These are phyloP conservation scores for Neopestalotiopsis rosae DNA, from an alignment of 2,329 filamentous ascomycete species.

Conservation along the genomic window DNA sequence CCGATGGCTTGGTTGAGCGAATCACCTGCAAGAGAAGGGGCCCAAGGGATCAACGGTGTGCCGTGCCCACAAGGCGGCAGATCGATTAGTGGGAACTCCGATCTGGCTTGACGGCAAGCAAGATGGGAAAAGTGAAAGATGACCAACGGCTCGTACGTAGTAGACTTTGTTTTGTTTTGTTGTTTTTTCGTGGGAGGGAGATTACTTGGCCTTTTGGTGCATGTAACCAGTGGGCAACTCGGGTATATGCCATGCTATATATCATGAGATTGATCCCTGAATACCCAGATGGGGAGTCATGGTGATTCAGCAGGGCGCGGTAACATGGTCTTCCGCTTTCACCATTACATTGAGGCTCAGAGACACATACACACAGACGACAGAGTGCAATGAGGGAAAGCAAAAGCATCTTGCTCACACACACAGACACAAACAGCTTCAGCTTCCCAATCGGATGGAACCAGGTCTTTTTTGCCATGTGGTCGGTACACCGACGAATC, in stretches of 20 bases:
- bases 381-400: too few species aligned
- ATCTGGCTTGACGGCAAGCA: background rate
- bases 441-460: background rate
- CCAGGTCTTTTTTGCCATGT: background rate
- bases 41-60: background rate
- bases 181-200: too few species aligned
- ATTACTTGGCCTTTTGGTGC: too few species aligned
- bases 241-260: too few species aligned
- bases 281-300: background rate
- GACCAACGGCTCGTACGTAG: background rate
- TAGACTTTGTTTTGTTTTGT: too few species aligned
- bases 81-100: background rate
- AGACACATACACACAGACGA: background rate
- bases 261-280: too few species aligned
- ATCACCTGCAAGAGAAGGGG: background rate
- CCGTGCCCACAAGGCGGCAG: background rate
- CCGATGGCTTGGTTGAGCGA: background rate
- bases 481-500: background rate
- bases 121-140: slow-evolving; percentile 3
- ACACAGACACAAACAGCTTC: background rate
- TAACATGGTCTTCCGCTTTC: background rate
- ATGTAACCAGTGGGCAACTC: too few species aligned
- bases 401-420: background rate
- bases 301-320: background rate
- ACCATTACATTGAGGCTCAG: background rate